phyloP scores from a whole-genome alignment of 106 monocot species.

The Dendrobium huoshanense region DNA sequence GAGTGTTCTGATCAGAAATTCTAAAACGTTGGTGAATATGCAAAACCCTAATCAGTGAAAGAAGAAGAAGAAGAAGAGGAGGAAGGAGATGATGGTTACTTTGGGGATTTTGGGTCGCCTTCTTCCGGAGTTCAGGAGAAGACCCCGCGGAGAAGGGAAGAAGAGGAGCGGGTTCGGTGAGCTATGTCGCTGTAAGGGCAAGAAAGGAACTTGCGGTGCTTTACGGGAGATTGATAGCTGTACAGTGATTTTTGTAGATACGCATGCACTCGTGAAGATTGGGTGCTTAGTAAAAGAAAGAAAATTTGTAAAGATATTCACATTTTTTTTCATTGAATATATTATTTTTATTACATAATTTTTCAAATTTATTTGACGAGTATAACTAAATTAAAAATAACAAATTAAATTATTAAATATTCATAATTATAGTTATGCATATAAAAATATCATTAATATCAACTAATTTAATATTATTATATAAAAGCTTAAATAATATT shows the following conservation, averaged over 20 bases:
- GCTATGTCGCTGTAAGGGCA: not conserved
- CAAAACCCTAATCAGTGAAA: slow-evolving; percentile 1
- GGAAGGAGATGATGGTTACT: not conserved
- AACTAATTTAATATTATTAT: too few relatives aligned
- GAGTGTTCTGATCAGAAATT: not conserved
- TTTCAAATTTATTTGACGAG: too few relatives aligned
- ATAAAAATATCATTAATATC: too few relatives aligned
- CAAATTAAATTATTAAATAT: too few relatives aligned
- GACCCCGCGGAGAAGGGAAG: not conserved
- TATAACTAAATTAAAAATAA: too few relatives aligned
- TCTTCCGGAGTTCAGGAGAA: not conserved
- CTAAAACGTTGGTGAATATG: not conserved
- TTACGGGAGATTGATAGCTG: not conserved
- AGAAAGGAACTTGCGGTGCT: slow-evolving; percentile 4
- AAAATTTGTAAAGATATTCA: too few relatives aligned
- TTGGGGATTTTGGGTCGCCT: not conserved
- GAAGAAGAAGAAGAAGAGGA: not conserved
- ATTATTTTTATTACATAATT: too few relatives aligned
- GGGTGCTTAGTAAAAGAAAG: too few relatives aligned
- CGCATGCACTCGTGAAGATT: too few relatives aligned
- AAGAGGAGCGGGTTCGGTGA: not conserved
- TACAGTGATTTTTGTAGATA: not conserved
- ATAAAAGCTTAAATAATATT: too few relatives aligned
- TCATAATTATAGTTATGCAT: too few relatives aligned
- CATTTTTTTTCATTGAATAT: too few relatives aligned